Evolutionary conservation across 2,329 filamentous ascomycete species (phyloP), one percentile per base, ranked within the genome.

Genomic region (Aureobasidium leucospermi): DNA sequence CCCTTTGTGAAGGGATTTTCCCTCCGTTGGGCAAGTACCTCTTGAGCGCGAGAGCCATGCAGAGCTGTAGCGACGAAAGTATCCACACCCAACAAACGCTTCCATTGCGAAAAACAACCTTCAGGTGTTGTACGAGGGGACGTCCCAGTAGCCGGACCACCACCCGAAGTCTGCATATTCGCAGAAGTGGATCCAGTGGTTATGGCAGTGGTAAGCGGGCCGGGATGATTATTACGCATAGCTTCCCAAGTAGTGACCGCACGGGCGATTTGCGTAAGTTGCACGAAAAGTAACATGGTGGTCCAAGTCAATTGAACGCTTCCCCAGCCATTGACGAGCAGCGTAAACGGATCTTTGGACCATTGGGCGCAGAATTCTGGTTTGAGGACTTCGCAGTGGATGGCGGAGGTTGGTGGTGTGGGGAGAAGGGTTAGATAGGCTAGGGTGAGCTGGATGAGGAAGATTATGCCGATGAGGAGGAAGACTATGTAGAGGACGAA

Each of bases 171-270:
- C 60, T 86, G 84, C 1, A 95, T 79, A 19, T 90, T 88, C 63
- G 81, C 71, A 3, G 80, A 81, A 3, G 81, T 81, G 42, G 81
- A 79, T 11, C 85, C 84, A 1, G 90, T 90, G 1, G 90, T 87
- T 67, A 96, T 85, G 57, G 89, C 88, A 0, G 86, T 85, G 6
- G 85, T 85, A 34, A 92, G 77, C 1, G 85, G 84, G 62, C 83
- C 80, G 58, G 78, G 79, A 63, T 87, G 80, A 60, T 85, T 81
- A 53, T 90, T 88, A 63, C 87, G 86, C 92, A 99, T 97, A 73
- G 92, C 96, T 74, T 99, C 94, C 74, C 89, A 97, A 0, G 94
- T 99, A 1, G 94, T 99, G 79, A 96, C 87, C 60, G 92, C 95
- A 62, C 91, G 86, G 0, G 91, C 88, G 55, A 99, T 87, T 71